Base-by-base conservation (phyloP, 805 yeast species). In the Ogataea allantospora region DNA sequence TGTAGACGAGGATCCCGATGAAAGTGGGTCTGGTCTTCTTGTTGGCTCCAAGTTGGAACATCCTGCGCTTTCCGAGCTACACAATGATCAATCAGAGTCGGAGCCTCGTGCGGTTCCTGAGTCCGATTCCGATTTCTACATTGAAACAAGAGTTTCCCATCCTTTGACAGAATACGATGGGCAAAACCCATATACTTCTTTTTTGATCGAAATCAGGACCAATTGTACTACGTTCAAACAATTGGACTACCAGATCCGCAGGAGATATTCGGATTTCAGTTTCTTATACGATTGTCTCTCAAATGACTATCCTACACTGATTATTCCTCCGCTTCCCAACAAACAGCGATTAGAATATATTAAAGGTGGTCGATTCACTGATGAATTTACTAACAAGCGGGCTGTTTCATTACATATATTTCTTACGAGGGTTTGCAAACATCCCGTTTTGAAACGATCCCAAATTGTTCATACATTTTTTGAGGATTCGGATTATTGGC, bases 291-390 rank as follows among this genome's bases (percentile, higher is more conserved):
- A 82, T 44, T 80, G 87, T 40, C 66, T 91, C 37, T 59, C 71
- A 34, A 81, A 78, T 48, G 96, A 89, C 56, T 84, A 70, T 57
- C 96, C 97, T 0, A 84, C 93, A 4, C 71, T 86, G 43, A 77
- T 93, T 10, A 77, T 91, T 0, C 99, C 99, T 1, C 97, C 98
- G 10, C 69, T 91, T 37, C 99, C 99, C 0, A 95, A 91, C 45
- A 89, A 88, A 60, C 86, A 85, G 65, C 77, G 95, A 43, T 69
- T 91, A 51, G 96, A 91, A 58, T 91, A 93, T 62, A 72, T 91
- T 35, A 88, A 95, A 25, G 98, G 99, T 8, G 97, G 91, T 53
- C 71, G 98, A 25, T 91, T 91, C 58, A 79, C 91, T 18, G 70
- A 77, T 10, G 88, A 85, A 42, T 93, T 93, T 60, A 91, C 96